A percentile compares a stretch with the other conserved stretches of the same genome.
Conservation (phyloP, 495 filamentous ascomycete species). For the Ramalina peruviana region DNA sequence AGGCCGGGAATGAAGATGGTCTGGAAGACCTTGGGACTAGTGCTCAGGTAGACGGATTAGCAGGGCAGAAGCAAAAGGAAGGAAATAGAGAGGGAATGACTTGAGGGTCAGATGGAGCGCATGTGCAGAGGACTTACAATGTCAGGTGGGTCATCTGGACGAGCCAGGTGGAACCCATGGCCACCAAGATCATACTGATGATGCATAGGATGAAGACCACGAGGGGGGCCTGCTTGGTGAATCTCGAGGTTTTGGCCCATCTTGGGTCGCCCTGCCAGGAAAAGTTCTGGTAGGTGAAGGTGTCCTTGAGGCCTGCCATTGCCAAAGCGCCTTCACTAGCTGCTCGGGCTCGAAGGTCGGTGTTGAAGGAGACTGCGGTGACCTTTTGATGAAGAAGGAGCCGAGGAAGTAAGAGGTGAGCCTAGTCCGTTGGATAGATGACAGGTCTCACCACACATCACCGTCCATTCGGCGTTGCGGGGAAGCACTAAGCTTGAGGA, state of each 20-base stretch:
- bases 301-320: conserved; percentile 1
- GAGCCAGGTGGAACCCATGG: conserved; percentile 14
- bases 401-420: too few relatives aligned
- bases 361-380: background rate
- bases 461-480: too few relatives aligned
- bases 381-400: too few relatives aligned
- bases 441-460: too few relatives aligned
- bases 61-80: background rate
- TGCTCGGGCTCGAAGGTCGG: background rate
- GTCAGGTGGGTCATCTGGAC: conserved; percentile 7
- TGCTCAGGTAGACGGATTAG: background rate
- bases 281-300: conserved; percentile 13
- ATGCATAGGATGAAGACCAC: conserved; percentile 15
- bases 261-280: conserved; percentile 11
- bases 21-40: conserved; percentile 15
- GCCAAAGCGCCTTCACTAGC: background rate
- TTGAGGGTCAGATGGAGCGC: background rate
- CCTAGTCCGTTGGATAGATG: too few relatives aligned
- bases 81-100: background rate
- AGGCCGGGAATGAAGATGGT: conserved; percentile 13
- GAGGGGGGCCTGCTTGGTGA: conserved; percentile 17
- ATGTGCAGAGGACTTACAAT: conserved; percentile 1
- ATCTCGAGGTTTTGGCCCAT: conserved; percentile 11
- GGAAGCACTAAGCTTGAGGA: too few relatives aligned
- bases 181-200: conserved; percentile 16